phyloP scores from a whole-genome alignment of 305 asterid species.

The Stenogyne calaminthoides region DNA sequence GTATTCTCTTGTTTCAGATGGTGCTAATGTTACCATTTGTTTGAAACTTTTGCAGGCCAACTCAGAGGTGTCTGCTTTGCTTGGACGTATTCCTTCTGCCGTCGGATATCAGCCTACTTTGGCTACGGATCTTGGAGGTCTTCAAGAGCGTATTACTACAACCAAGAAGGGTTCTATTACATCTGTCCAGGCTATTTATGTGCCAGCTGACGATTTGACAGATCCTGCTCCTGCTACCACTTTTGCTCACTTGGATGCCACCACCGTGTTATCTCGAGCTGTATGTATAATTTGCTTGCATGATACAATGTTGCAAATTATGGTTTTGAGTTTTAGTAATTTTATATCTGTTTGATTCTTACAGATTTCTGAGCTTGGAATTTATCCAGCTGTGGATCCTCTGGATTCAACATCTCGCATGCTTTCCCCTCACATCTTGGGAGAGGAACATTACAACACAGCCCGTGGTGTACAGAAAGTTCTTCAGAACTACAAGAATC shows the following conservation, averaged over 20 bases:
- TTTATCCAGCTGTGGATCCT: constrained; percentile 97
- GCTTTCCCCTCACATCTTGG: constrained; percentile 97
- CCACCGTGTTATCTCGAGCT: constrained; percentile 93
- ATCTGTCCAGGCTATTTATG: constrained; percentile 96
- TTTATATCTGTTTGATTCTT: constrained; percentile 6
- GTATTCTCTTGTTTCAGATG: not conserved
- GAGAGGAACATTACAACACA: constrained; percentile 89
- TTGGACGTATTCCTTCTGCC: constrained; percentile 99
- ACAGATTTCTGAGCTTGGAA: constrained; percentile 97
- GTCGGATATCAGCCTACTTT: constrained; percentile 97
- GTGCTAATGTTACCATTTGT: constrained; percentile 2
- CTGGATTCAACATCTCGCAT: constrained; percentile 96
- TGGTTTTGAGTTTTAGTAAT: constrained; percentile 24
- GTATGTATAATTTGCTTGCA: constrained; percentile 32
- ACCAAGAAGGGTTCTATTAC: constrained; percentile 96
- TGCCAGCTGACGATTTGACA: constrained; percentile 99
- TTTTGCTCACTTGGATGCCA: constrained; percentile 99
- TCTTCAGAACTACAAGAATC: constrained; percentile 93
- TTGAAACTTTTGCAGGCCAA: constrained; percentile 60
- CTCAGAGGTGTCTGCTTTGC: constrained; percentile 98
- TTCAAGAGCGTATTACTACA: constrained; percentile 96
- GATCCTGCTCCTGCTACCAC: constrained; percentile 99
- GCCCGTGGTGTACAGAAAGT: constrained; percentile 99
- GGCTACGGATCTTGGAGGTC: constrained; percentile 99
- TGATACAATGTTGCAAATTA: not conserved